phyloP scores from a whole-genome alignment of 2,329 filamentous ascomycete genomes.

The Monilinia fructigena region DNA sequence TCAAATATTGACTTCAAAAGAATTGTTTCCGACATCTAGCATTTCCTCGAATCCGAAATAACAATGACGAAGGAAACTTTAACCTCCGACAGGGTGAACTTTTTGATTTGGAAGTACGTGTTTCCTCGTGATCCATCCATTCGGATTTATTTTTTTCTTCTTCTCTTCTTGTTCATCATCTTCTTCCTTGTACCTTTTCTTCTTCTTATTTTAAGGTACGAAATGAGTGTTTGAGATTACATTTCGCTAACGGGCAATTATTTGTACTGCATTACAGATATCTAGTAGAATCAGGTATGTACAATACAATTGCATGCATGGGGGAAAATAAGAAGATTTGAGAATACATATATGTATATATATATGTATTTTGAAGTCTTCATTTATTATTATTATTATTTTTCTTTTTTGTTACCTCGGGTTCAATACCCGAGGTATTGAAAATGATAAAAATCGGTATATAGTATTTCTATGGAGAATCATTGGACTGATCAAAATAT shows the following conservation, averaged over 20 bases:
- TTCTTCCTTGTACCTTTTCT: not conserved
- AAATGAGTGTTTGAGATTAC: slow-evolving; percentile 21
- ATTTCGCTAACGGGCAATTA: slow-evolving; percentile 36
- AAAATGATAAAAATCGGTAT: no score
- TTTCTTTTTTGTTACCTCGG: not conserved
- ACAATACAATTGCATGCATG: no score
- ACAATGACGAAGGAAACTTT: slow-evolving; percentile 45
- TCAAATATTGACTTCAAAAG: not conserved
- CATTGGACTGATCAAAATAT: slow-evolving; percentile 25
- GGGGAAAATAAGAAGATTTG: not conserved
- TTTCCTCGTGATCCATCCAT: slow-evolving; percentile 37
- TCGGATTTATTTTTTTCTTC: slow-evolving; percentile 8
- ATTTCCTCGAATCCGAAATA: slow-evolving; percentile 9
- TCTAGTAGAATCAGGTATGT: no score
- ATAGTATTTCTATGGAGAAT: not conserved
- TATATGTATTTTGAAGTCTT: not conserved
- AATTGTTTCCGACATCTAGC: not conserved
- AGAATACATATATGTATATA: not conserved
- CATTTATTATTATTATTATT: not conserved
- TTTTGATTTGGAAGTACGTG: slow-evolving; percentile 68
- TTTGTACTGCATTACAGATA: slow-evolving; percentile 33
- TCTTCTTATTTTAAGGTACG: slow-evolving; percentile 30
- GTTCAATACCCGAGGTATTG: not conserved
- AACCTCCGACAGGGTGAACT: slow-evolving; percentile 67
- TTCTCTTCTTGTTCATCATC: not conserved